Evolutionary conservation across 495 filamentous ascomycete species (phyloP).

Genomic region (Clohesyomyces aquaticus): DNA sequence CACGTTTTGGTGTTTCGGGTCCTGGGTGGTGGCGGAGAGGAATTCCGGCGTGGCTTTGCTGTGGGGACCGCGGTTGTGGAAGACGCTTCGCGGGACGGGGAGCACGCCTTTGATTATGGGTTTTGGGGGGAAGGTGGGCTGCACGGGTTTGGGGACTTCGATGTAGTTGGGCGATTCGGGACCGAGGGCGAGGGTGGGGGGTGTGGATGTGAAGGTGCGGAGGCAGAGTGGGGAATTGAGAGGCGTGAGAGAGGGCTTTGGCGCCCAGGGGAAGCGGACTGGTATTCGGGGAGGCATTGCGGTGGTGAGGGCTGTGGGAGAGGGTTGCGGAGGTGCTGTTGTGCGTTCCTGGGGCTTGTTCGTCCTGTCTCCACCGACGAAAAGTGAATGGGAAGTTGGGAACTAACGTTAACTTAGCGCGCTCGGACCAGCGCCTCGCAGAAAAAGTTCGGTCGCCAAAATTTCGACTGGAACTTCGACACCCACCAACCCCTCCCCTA

Average conservation of each 20-base stretch:
- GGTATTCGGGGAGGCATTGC: conserved; percentile 36
- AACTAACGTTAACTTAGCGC: too few relatives aligned
- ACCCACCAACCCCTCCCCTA: background rate
- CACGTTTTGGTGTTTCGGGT: conserved; percentile 37
- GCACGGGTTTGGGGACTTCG: conserved; percentile 65
- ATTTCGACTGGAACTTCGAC: background rate
- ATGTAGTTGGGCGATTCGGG: conserved; percentile 78
- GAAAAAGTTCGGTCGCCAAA: conserved; percentile 13
- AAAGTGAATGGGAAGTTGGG: too few relatives aligned
- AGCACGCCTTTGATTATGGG: conserved; percentile 69
- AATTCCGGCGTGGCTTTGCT: conserved; percentile 61
- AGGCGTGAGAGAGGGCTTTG: conserved; percentile 34
- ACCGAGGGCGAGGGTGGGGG: conserved; percentile 45
- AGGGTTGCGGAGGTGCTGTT: conserved; percentile 7
- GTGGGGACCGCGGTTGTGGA: conserved; percentile 52
- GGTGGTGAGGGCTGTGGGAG: background rate
- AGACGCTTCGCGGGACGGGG: conserved; percentile 69
- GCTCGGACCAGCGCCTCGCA: background rate
- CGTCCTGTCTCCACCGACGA: too few relatives aligned
- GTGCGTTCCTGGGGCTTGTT: conserved; percentile 1
- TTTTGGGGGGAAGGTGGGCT: conserved; percentile 50
- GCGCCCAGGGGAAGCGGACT: conserved; percentile 25
- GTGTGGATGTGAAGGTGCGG: conserved; percentile 54
- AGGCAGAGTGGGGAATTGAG: conserved; percentile 35
- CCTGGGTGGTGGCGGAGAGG: conserved; percentile 50